phyloP scores from a whole-genome alignment of 1,284 basidiomycete genomes.

The Sanghuangporus baumii region DNA sequence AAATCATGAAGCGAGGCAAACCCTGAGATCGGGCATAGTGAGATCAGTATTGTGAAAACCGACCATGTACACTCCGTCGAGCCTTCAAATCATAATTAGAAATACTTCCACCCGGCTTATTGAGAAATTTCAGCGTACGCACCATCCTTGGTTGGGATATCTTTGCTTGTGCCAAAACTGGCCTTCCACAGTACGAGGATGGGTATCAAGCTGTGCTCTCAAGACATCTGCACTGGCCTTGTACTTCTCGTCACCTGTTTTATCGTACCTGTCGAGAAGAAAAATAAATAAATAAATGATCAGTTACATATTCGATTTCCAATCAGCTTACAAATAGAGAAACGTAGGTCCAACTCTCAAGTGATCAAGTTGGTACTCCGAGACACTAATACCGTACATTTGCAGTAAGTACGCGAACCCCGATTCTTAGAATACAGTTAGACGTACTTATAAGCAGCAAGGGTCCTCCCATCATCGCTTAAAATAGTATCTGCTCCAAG shows the following conservation, averaged over 20 bases:
- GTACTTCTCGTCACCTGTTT: slow-evolving; percentile 32
- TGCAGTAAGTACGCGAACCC: slow-evolving; percentile 21
- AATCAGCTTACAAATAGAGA: not conserved
- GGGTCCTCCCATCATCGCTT: slow-evolving; percentile 32
- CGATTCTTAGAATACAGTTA: slow-evolving; percentile 25
- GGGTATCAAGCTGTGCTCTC: slow-evolving; percentile 32
- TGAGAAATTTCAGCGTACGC: not conserved
- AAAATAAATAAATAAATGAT: not conserved
- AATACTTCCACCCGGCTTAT: not conserved
- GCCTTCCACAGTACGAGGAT: slow-evolving; percentile 38
- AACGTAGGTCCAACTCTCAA: slow-evolving; percentile 15
- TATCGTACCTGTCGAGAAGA: slow-evolving; percentile 25
- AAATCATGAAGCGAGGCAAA: not conserved
- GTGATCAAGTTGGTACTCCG: slow-evolving; percentile 16
- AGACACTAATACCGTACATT: not conserved
- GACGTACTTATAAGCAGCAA: slow-evolving; percentile 32
- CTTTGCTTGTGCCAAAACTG: slow-evolving; percentile 40
- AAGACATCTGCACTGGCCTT: slow-evolving; percentile 36
- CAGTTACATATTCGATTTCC: not conserved
- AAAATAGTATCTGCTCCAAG: slow-evolving; percentile 36
- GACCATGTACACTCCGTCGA: slow-evolving; percentile 5
- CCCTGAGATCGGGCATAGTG: not conserved
- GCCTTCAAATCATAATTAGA: not conserved
- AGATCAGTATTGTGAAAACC: not conserved
- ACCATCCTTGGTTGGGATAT: slow-evolving; percentile 37